phyloP scores from a whole-genome alignment of 1,139 yeast species.

The Sugiyamaella sp. region DNA sequence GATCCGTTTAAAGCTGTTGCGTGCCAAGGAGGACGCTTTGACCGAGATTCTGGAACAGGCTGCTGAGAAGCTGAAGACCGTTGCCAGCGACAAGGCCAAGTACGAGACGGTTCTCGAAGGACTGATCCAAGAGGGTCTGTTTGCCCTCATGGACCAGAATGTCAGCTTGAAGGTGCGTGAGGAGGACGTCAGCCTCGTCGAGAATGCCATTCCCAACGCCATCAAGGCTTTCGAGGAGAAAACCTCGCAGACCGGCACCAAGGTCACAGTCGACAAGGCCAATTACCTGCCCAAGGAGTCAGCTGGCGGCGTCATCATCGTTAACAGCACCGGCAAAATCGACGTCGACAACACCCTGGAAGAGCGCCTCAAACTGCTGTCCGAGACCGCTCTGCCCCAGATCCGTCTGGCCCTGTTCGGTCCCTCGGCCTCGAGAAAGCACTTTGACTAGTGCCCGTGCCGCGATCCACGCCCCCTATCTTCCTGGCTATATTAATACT shows the following conservation, averaged over 20 bases:
- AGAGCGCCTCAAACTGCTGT: conserved; percentile 82
- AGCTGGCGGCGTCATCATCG: conserved; percentile 84
- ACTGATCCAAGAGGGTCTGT: conserved; percentile 80
- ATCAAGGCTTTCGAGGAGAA: conserved; percentile 63
- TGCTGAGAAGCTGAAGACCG: conserved; percentile 56
- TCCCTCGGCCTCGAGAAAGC: conserved; percentile 81
- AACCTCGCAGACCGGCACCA: conserved; percentile 21
- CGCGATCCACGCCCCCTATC: neutral
- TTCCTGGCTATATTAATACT: neutral
- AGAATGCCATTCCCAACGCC: conserved; percentile 65
- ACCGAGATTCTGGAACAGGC: conserved; percentile 75
- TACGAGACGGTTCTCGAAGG: conserved; percentile 75
- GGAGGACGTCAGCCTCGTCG: conserved; percentile 64
- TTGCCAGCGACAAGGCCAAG: conserved; percentile 53
- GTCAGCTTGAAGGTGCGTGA: conserved; percentile 71
- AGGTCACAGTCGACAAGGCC: conserved; percentile 52
- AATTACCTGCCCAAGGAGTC: conserved; percentile 46
- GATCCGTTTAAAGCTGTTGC: conserved; percentile 85
- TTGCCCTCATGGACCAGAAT: conserved; percentile 70
- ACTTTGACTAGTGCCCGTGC: conserved; percentile 83
- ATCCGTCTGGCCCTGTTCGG: conserved; percentile 92
- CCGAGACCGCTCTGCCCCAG: conserved; percentile 88
- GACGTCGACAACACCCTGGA: conserved; percentile 91
- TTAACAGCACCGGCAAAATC: conserved; percentile 76
- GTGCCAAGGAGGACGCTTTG: conserved; percentile 82